These are phyloP conservation scores for Clonostachys sp. DNA, from an alignment of 2,329 filamentous ascomycete genomes.

Conservation along the genomic window DNA sequence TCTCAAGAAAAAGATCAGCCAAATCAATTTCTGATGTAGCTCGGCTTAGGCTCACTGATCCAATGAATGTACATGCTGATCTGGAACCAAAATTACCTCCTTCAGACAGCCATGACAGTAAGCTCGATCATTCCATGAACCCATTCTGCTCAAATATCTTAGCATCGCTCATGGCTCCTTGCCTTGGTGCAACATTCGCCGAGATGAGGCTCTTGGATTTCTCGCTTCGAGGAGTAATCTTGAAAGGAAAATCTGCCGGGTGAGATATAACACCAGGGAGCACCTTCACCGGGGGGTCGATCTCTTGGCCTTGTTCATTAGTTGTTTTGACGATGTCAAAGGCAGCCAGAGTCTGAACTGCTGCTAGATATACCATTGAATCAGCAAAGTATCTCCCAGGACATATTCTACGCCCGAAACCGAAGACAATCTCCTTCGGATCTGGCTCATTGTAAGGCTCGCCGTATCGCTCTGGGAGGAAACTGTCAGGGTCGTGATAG, in stretches of 20 bases:
- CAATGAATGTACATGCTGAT: too few relatives aligned
- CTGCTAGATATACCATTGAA: constrained; percentile 17
- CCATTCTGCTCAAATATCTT: too few relatives aligned
- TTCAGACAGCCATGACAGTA: too few relatives aligned
- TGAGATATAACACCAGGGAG: constrained; percentile 2
- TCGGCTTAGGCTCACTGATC: too few relatives aligned
- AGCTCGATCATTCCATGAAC: too few relatives aligned
- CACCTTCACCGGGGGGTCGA: background rate
- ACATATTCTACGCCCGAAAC: constrained; percentile 22
- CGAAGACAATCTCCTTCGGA: constrained; percentile 16
- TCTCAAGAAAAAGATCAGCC: too few relatives aligned
- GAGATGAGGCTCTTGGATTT: too few relatives aligned
- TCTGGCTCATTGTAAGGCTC: constrained; percentile 12
- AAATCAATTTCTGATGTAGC: too few relatives aligned
- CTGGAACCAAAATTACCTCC: too few relatives aligned
- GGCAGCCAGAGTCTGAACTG: constrained; percentile 34
- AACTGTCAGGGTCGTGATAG: constrained; percentile 40
- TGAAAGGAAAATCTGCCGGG: constrained; percentile 1
- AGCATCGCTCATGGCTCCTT: too few relatives aligned
- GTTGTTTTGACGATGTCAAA: constrained; percentile 29
- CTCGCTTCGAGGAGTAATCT: constrained; percentile 10
- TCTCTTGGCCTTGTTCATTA: constrained; percentile 1
- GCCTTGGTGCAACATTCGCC: too few relatives aligned
- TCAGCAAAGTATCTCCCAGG: constrained; percentile 18
- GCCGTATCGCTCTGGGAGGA: constrained; percentile 19